Percentiles rank a stretch among this genome's conserved stretches.
Evolutionary conservation across 2,329 filamentous ascomycete genomes (phyloP).

Genomic region (Thelonectria olida): DNA sequence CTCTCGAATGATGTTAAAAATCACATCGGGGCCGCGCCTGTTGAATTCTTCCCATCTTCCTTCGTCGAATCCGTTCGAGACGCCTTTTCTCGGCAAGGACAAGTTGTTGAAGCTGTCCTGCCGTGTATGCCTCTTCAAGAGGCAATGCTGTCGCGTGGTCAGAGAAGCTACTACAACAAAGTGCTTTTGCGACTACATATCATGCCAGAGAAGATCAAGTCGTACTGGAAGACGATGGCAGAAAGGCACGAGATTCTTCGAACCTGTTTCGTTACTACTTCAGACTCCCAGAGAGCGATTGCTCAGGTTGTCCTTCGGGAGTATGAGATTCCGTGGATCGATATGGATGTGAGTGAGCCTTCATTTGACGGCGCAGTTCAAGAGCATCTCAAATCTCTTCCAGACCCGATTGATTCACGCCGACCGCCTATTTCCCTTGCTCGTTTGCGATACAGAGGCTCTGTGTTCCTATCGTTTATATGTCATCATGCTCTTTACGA

Average conservation of each 20-base stretch:
- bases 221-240: conserved; percentile 71
- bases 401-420: conserved; percentile 53
- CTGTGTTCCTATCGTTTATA: conserved; percentile 55
- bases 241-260: conserved; percentile 78
- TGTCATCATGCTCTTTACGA: conserved; percentile 90
- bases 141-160: conserved; percentile 75
- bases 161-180: conserved; percentile 75
- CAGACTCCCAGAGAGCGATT: conserved; percentile 68
- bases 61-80: conserved; percentile 41
- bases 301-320: conserved; percentile 74
- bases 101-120: conserved; percentile 64
- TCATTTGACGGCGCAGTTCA: conserved; percentile 50
- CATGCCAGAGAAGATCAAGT: conserved; percentile 59
- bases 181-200: conserved; percentile 70
- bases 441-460: conserved; percentile 45
- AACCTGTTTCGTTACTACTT: conserved; percentile 77
- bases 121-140: conserved; percentile 91
- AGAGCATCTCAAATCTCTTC: conserved; percentile 51
- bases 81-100: conserved; percentile 43
- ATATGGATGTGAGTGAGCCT: conserved; percentile 41
- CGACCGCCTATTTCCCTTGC: conserved; percentile 57
- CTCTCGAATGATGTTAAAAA: conserved; percentile 14
- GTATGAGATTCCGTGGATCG: conserved; percentile 53
- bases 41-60: conserved; percentile 38
- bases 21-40: background rate